Percentiles rank a stretch among this genome's conserved stretches.
Conservation (phyloP, 1,139 yeast species). For the Entelexis paramagnoliae region DNA sequence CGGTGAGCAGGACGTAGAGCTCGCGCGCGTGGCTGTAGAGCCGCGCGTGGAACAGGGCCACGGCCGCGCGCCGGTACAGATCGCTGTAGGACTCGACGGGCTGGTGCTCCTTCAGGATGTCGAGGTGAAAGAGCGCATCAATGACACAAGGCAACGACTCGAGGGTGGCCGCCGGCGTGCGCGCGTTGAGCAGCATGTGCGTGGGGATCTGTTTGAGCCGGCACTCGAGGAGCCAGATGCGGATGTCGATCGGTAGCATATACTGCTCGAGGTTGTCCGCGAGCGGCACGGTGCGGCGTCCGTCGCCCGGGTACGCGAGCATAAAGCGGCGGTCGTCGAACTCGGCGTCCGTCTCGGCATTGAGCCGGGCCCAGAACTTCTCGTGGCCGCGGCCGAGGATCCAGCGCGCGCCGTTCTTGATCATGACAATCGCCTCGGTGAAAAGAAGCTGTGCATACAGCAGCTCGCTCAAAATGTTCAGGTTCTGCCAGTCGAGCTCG, state of each 20-base stretch:
- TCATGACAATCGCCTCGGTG: constrained; percentile 50
- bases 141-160: constrained; percentile 39
- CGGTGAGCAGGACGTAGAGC: constrained; percentile 41
- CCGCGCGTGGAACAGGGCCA: constrained; percentile 57
- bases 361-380: constrained; percentile 67
- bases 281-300: constrained; percentile 16
- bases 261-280: constrained; percentile 23
- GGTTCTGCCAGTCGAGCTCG: constrained; percentile 73
- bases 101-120: constrained; percentile 42
- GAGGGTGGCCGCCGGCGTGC: constrained; percentile 6
- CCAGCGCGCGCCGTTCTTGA: constrained; percentile 74
- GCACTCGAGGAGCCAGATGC: constrained; percentile 67
- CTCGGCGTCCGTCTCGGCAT: constrained; percentile 57
- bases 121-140: constrained; percentile 67
- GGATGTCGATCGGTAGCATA: constrained; percentile 70
- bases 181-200: constrained; percentile 17
- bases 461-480: constrained; percentile 72
- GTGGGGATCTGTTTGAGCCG: constrained; percentile 44
- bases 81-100: constrained; percentile 59
- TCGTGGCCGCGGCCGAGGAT: constrained; percentile 51
- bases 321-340: constrained; percentile 52
- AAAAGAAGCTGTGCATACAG: constrained; percentile 59
- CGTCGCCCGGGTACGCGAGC: constrained; percentile 2
- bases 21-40: constrained; percentile 61
- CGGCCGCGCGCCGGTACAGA: constrained; percentile 66